Conservation (phyloP, 306 rosid species). For the Urtica urens region DNA sequence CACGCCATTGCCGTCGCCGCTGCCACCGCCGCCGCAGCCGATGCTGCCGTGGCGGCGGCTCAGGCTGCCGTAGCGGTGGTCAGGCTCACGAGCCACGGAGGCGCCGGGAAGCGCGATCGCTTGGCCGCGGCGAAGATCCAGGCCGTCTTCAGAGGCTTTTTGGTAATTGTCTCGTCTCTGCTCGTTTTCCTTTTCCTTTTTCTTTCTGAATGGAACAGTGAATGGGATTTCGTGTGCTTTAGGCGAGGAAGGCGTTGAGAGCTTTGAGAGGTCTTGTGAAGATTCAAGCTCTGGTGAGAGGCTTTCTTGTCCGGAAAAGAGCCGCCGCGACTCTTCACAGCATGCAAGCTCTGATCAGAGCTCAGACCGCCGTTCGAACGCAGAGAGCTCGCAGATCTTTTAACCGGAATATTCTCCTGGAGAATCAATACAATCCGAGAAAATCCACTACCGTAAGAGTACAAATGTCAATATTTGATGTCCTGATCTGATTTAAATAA, state of each 20-base stretch:
- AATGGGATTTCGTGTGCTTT: constrained; percentile 13
- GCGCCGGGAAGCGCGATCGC: constrained; percentile 46
- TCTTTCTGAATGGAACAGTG: neutral
- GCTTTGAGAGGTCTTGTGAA: constrained; percentile 83
- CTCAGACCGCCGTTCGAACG: constrained; percentile 55
- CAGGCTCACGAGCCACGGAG: constrained; percentile 59
- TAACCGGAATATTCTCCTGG: constrained; percentile 46
- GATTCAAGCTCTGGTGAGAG: constrained; percentile 88
- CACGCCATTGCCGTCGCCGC: constrained; percentile 98
- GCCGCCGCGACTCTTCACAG: constrained; percentile 82
- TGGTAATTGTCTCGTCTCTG: constrained; percentile 39
- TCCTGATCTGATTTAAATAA: too few species aligned
- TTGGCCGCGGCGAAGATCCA: constrained; percentile 81
- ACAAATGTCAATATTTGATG: neutral
- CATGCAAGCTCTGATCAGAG: constrained; percentile 91
- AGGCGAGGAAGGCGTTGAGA: constrained; percentile 87
- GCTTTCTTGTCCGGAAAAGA: constrained; percentile 75
- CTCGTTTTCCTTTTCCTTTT: neutral
- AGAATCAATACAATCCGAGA: constrained; percentile 40
- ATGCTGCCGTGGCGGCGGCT: constrained; percentile 79
- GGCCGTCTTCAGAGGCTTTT: constrained; percentile 70
- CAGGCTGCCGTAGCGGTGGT: constrained; percentile 90
- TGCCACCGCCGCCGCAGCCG: constrained; percentile 86
- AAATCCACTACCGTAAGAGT: constrained; percentile 46
- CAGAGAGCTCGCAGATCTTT: constrained; percentile 79